Evolutionary conservation across 345 rosid genomes (phyloP).

Genomic region (Geranium brycei): DNA sequence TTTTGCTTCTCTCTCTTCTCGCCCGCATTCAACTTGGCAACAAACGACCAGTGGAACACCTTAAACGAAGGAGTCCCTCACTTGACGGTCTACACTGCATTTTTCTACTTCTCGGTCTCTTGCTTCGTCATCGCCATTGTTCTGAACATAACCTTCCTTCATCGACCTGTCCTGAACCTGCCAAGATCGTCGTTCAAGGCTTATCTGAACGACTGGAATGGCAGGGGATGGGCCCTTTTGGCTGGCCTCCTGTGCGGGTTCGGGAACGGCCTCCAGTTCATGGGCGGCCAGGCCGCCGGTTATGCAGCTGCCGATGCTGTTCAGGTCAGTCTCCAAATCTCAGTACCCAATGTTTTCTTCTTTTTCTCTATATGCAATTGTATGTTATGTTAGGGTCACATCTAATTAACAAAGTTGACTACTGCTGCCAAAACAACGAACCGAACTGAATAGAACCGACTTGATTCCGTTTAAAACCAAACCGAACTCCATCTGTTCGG

Average conservation of each 20-base stretch:
- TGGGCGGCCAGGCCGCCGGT: conserved; percentile 88
- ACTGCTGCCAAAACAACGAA: too few relatives aligned
- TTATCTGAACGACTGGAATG: conserved; percentile 56
- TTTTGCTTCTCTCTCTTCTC: conserved; percentile 74
- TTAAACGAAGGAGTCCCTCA: conserved; percentile 60
- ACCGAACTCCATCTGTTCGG: too few relatives aligned
- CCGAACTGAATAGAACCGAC: too few relatives aligned
- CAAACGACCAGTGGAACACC: conserved; percentile 76
- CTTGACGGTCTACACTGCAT: conserved; percentile 60
- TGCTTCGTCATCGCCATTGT: conserved; percentile 42
- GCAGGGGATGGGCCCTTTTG: conserved; percentile 69
- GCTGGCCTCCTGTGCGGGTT: conserved; percentile 81
- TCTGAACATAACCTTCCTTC: conserved; percentile 49
- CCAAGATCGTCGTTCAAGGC: conserved; percentile 54
- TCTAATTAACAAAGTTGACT: too few relatives aligned
- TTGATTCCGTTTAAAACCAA: too few relatives aligned
- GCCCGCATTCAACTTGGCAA: conserved; percentile 77
- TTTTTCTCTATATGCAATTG: conserved; percentile 39
- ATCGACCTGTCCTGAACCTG: conserved; percentile 39
- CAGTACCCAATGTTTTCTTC: conserved; percentile 77
- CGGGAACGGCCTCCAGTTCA: conserved; percentile 74
- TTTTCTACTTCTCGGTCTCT: conserved; percentile 72
- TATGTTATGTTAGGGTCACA: conserved; percentile 39
- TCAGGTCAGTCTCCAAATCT: conserved; percentile 28
- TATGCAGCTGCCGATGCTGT: conserved; percentile 88